Evolutionary conservation across 768 basidiomycete genomes (phyloP).

Genomic region (Lactarius trivialis): DNA sequence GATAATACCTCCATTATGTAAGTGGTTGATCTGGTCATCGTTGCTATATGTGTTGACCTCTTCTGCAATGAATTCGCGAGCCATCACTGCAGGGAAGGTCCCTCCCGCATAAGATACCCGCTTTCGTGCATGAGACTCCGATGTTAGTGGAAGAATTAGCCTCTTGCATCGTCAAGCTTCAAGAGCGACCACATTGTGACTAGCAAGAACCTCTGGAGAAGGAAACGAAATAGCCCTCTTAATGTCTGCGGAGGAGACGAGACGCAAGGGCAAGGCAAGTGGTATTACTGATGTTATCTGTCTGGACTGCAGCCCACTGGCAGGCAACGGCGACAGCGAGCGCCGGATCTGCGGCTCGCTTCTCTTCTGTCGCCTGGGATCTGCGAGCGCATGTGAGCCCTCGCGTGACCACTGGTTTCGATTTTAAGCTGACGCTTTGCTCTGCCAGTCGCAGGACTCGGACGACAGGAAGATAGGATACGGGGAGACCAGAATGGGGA

Average conservation of each 20-base stretch:
- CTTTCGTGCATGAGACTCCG: too few relatives aligned
- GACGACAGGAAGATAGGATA: neutral
- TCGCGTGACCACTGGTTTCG: neutral
- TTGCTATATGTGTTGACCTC: too few relatives aligned
- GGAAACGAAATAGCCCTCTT: neutral
- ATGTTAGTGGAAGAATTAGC: too few relatives aligned
- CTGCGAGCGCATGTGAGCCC: neutral
- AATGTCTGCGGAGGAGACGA: slow-evolving; percentile 11
- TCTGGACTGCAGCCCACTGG: neutral
- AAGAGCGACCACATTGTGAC: neutral
- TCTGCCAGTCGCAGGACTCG: neutral
- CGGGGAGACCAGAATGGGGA: neutral
- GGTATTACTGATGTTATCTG: neutral
- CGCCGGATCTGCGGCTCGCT: neutral
- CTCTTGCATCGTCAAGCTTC: too few relatives aligned
- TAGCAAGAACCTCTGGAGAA: neutral
- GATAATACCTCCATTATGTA: too few relatives aligned
- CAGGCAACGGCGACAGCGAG: too few relatives aligned
- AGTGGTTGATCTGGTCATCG: too few relatives aligned
- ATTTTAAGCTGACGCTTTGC: neutral
- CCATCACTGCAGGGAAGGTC: too few relatives aligned
- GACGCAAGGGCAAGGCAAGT: slow-evolving; percentile 5
- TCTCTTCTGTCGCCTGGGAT: neutral
- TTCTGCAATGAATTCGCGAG: too few relatives aligned
- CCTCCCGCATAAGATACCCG: too few relatives aligned